phyloP scores from a whole-genome alignment of 176 grass and related monocot genomes.

The Aegilops longissima region DNA sequence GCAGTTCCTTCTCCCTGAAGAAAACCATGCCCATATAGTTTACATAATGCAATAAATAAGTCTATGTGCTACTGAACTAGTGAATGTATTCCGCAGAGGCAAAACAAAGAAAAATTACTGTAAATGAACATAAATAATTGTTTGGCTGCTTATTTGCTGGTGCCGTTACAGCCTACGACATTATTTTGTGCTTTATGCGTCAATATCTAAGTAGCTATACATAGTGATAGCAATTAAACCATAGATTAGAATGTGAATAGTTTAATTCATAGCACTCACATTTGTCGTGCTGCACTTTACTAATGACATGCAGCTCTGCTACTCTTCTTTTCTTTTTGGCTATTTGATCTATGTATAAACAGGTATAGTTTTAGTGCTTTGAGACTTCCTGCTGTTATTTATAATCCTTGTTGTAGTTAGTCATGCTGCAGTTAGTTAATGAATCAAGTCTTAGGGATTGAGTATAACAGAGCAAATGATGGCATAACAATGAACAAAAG shows the following conservation, averaged over 20 bases:
- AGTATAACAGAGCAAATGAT: too few relatives aligned
- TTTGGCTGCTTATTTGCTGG: neutral
- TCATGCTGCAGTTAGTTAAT: too few relatives aligned
- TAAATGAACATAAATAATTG: neutral
- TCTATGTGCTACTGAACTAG: neutral
- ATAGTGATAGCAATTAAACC: neutral
- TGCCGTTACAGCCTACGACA: neutral
- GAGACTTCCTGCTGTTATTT: neutral
- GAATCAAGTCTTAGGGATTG: too few relatives aligned
- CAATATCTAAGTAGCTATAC: neutral
- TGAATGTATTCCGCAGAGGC: neutral
- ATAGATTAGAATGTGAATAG: neutral
- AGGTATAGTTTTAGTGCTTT: neutral
- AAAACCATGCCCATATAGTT: neutral
- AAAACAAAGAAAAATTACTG: neutral
- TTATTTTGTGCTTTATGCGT: neutral
- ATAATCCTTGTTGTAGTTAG: too few relatives aligned
- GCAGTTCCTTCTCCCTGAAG: conserved; percentile 8
- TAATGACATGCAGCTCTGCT: neutral
- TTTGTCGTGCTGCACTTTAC: neutral
- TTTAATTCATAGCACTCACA: neutral
- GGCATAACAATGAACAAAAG: too few relatives aligned
- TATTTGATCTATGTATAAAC: neutral
- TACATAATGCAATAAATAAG: neutral
- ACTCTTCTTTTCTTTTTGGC: neutral